phyloP scores from a whole-genome alignment of 2,329 filamentous ascomycete species.

The Emergomyces pasteurianus region DNA sequence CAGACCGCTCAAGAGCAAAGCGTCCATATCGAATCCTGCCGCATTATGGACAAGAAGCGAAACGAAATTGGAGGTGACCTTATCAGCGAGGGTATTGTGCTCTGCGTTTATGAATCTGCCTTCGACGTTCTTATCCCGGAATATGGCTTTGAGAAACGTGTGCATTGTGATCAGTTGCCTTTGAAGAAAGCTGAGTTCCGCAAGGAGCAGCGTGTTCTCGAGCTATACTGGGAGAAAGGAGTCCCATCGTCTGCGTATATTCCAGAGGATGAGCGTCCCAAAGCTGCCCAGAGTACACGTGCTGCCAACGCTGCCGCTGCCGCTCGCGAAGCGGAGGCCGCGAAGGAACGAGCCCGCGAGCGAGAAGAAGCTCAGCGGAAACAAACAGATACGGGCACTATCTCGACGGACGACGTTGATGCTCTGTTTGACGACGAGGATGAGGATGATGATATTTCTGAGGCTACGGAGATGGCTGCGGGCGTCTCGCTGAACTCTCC shows the following conservation, averaged over 20 bases:
- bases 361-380: constrained; percentile 83
- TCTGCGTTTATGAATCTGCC: constrained; percentile 96
- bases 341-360: constrained; percentile 69
- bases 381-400: constrained; percentile 88
- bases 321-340: constrained; percentile 68
- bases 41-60: constrained; percentile 84
- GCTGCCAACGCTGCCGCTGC: constrained; percentile 64
- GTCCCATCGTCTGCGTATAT: constrained; percentile 92
- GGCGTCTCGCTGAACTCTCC: constrained; percentile 65
- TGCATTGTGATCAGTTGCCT: constrained; percentile 95
- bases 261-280: constrained; percentile 90
- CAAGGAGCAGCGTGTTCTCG: constrained; percentile 86
- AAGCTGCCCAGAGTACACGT: constrained; percentile 62
- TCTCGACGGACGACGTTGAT: constrained; percentile 84
- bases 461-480: constrained; percentile 80
- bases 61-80: constrained; percentile 81
- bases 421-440: constrained; percentile 85
- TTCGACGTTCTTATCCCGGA: constrained; percentile 97
- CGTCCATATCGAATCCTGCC: constrained; percentile 94
- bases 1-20: constrained; percentile 97
- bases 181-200: constrained; percentile 98
- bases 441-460: constrained; percentile 65
- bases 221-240: constrained; percentile 99
- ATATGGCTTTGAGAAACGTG: constrained; percentile 97
- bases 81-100: constrained; percentile 87